Base-by-base conservation (phyloP, 495 filamentous ascomycete species). In the Tuber umbilicatum region DNA sequence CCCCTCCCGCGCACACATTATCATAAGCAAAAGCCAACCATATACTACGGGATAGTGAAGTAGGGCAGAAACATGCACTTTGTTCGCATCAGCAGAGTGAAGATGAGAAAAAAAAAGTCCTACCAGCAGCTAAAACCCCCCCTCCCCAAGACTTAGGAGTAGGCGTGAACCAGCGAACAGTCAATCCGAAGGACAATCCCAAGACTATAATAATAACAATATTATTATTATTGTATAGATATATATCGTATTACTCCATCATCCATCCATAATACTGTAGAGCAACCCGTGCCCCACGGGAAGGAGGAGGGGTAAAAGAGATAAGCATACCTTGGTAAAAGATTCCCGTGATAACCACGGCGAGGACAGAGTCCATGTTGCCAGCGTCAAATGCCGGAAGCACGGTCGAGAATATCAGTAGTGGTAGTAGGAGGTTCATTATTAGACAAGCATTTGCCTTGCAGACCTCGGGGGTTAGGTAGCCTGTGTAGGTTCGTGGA, bases 341-440 rank as follows among this genome's bases (percentile, higher is more conserved):
- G 2, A 67, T 23, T n/a, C 74, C 78, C 0, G 80, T 82, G 37
- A 82, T 50, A 67, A 80, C 73, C 17, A 80, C 45, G 2, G 73
- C 74, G 42, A 79, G 42, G n/a, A 82, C 72, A 35, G 81, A 79
- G 21, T 70, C 60, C 77, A 82, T 82, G 40, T 82, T 81, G 45
- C 73, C 69, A 35, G 74, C 35, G 45, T 82, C 72, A 76, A 82
- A 82, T 2, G 81, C 81, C 31, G 80, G 77, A 27, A 81, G 50
- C 35, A 82, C 81, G 21, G 81, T 80, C 67, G 80, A 80, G 60
- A 82, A 82, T 47, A 82, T 82, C 7, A 82, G 72, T 37, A 82
- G 31, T 38, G 81, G 81, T 5, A 82, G 69, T 17, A 82, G 70
- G 0, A 82, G 39, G 68, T 81, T 82, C 50, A 82, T 74, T 71